Evolutionary conservation across 257 asterid species (phyloP), one percentile per base, ranked within the genome.

Genomic region (Scutellaria galericulata): DNA sequence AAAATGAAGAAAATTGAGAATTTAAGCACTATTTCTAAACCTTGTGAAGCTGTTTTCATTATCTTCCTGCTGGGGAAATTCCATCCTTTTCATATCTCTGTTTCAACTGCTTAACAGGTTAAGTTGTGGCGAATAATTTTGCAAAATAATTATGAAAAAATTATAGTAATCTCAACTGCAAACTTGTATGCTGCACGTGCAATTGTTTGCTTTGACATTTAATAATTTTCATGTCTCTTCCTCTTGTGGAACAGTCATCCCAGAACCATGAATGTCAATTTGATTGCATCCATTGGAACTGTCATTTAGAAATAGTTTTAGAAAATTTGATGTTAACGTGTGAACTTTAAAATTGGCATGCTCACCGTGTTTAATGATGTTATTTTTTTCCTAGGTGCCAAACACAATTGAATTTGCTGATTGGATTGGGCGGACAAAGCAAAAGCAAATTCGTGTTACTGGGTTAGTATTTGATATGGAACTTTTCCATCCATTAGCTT

Each of bases 341-440:
- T 40, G 35, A 15, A 9, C 15, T 64, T 8, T 14, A 22, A 54
- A 44, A 14, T 55, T 67, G 14, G 13, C 59, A 45, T 64, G 51
- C 60, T 56, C 10, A 41, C 42, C 7, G 4, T 31, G 37, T 31
- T 31, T 3, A 31, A 31, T 31, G 37, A 31, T 31, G 37, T 31
- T 27, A 31, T 31, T 2, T 31, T 47, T 64, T 63, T 51, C 79
- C 58, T 78, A 94, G 99, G 99, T 95, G 52, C 99, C 99, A 24
- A 95, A 95, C 88, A 92, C 97, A 50, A 72, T 86, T 63, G 99
- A 95, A 75, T 95, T 95, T 88, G 99, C 99, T 71, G 97, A 92
- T 86, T 95, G 99, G 99, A 92, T 95, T 83, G 96, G 99, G 68
- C 87, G 98, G 84, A 95, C 98, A 48, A 95, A 95, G 82, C 89